phyloP scores from a whole-genome alignment of 768 basidiomycete genomes.

The Phanerochaete carnosa region DNA sequence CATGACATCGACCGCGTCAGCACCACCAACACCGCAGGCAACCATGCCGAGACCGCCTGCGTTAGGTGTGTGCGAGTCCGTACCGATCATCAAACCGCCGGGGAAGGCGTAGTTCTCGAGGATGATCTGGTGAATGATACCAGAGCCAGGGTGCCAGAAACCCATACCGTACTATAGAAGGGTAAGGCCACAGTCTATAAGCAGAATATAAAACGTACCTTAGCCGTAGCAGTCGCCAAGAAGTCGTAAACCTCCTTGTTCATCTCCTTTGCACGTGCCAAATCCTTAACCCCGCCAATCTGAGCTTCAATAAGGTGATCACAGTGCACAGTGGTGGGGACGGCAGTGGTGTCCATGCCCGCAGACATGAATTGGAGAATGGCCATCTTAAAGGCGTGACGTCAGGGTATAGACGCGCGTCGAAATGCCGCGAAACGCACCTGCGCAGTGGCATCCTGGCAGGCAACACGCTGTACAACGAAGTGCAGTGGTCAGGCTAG shows the following conservation, averaged over 20 bases:
- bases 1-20: conserved; percentile 99
- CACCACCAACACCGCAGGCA: conserved; percentile 99
- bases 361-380: conserved; percentile 99
- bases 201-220: conserved; percentile 41
- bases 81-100: conserved; percentile 99
- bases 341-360: conserved; percentile 95
- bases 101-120: conserved; percentile 99
- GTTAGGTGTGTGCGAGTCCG: conserved; percentile 98
- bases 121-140: conserved; percentile 99
- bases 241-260: conserved; percentile 99
- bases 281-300: conserved; percentile 88
- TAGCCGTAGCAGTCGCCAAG: conserved; percentile 94
- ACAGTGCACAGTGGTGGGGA: conserved; percentile 98
- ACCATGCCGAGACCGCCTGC: conserved; percentile 99
- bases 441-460: conserved; percentile 90
- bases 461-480: conserved; percentile 69
- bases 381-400: conserved; percentile 73
- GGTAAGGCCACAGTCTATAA: not conserved
- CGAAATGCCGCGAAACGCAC: conserved; percentile 32
- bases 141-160: conserved; percentile 99
- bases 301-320: conserved; percentile 99
- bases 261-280: conserved; percentile 85
- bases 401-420: conserved; percentile 19
- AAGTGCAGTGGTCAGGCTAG: not conserved
- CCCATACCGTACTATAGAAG: conserved; percentile 85